Base-by-base conservation (phyloP, 2,329 filamentous ascomycete genomes). In the Rachicladosporium sp. region DNA sequence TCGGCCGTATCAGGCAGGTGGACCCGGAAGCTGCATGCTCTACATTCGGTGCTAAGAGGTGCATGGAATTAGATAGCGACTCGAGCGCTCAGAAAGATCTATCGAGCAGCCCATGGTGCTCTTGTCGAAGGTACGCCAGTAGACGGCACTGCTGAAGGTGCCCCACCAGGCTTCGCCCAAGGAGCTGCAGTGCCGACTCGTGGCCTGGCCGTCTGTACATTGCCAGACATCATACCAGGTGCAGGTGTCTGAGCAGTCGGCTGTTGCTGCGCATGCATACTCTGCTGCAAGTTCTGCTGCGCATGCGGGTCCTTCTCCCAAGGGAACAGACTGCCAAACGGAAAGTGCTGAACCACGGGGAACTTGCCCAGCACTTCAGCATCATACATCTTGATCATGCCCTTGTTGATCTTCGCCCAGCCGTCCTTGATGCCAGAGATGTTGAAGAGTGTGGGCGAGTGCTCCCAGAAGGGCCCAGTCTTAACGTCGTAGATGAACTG, bases 361-460 rank as follows among this genome's bases (percentile, higher is more conserved):
- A 95, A 95, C 61, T 98, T 98, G 31, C 83, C 85, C 10, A 98
- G 69, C 3, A 98, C 91, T 65, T 98, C 91, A 11, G 85, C 91
- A 50, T 93, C 87, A 66, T 89, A 98, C 91, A 98, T 98, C 64
- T 96, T 98, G 54, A 98, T 77, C 91, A 98, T 96, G 37, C 91
- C 91, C 51, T 70, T 71, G 63, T 98, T 96, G 55, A 98, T 94
- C 68, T 98, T 98, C 29, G 83, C 91, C 91, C 91, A 98, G n/a
- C 91, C 68, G 21, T 67, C 80, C 49, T 76, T 78, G 47, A 98
- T 82, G 8, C 91, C 91, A 0, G 86, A 93, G 32, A 98, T 86
- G 59, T 98, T 88, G 58, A 82, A 98, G 9, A 98, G 66, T 49
- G 94, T 89, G 1, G 89, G 89, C 48, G 86, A 94, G 58, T 98